These are phyloP conservation scores for Chrysanthemum lavandulifolium DNA, from an alignment of 129 eudicot species.

Conservation along the genomic window DNA sequence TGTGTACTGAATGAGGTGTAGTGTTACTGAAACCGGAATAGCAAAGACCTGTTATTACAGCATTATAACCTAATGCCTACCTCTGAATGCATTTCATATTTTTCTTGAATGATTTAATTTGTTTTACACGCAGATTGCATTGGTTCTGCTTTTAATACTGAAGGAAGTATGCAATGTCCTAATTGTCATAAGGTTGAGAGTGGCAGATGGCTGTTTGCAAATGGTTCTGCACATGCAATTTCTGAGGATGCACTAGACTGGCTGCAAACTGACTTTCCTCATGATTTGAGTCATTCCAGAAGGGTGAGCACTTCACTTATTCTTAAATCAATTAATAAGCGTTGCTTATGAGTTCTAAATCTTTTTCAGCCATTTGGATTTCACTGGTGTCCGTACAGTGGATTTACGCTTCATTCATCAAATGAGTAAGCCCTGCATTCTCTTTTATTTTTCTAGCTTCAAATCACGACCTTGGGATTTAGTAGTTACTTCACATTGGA, in stretches of 20 bases:
- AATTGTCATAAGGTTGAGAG: conserved; percentile 73
- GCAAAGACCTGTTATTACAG: neutral
- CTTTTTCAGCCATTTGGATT: conserved; percentile 53
- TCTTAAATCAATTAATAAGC: conserved; percentile 6
- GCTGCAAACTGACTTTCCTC: conserved; percentile 36
- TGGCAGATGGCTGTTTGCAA: conserved; percentile 77
- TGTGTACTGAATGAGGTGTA: neutral
- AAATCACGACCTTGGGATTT: neutral
- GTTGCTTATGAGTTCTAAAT: conserved; percentile 24
- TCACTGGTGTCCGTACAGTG: conserved; percentile 55
- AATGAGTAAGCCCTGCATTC: conserved; percentile 46
- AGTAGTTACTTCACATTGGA: conserved; percentile 3
- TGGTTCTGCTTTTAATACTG: conserved; percentile 74
- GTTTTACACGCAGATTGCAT: conserved; percentile 64
- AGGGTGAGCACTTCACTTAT: conserved; percentile 33
- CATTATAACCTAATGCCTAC: neutral
- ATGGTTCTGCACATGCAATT: conserved; percentile 49
- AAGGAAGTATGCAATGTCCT: conserved; percentile 90
- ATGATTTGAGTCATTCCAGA: conserved; percentile 40
- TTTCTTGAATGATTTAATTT: conserved; percentile 14
- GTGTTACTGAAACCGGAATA: neutral
- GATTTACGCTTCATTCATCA: conserved; percentile 50
- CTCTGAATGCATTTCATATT: conserved; percentile 15
- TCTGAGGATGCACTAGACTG: conserved; percentile 45
- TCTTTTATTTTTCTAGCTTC: conserved; percentile 14